Conservation (phyloP, 108 stramenopile genomes). For the Aureococcus anophagefferens region DNA sequence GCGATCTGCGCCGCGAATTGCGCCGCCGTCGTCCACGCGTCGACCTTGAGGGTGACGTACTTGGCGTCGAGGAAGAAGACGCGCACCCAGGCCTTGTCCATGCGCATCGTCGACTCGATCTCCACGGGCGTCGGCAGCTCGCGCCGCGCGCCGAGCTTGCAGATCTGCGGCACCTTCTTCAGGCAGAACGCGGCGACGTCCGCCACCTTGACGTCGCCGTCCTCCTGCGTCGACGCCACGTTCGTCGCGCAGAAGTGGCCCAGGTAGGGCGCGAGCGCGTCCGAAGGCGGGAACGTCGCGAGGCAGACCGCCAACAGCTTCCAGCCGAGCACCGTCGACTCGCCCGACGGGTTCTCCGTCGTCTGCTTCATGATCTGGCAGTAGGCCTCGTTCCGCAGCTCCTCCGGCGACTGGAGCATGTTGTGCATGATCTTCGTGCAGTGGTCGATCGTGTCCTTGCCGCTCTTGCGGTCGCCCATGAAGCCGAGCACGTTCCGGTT, state of each 20-base stretch:
- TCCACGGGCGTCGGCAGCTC: conserved; percentile 30
- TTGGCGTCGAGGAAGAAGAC: conserved; percentile 26
- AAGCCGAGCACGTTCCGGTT: conserved; percentile 30
- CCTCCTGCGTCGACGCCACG: neutral
- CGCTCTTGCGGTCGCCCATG: conserved; percentile 29
- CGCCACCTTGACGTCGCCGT: conserved; percentile 5
- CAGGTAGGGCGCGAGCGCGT: conserved; percentile 11
- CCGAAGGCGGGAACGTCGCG: conserved; percentile 17
- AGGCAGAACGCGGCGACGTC: conserved; percentile 20
- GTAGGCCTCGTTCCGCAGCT: conserved; percentile 35
- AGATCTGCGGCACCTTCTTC: conserved; percentile 5
- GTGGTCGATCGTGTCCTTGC: conserved; percentile 20
- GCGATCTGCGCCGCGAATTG: conserved; percentile 11
- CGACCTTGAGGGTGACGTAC: conserved; percentile 11
- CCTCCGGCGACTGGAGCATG: conserved; percentile 16
- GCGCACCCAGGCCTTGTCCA: conserved; percentile 10
- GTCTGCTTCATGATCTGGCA: conserved; percentile 40
- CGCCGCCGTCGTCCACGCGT: conserved; percentile 22
- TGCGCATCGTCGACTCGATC: conserved; percentile 9
- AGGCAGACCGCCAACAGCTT: conserved; percentile 21
- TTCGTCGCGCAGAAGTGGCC: conserved; percentile 4
- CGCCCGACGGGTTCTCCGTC: conserved; percentile 19
- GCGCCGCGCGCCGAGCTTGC: conserved; percentile 18
- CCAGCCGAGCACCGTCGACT: conserved; percentile 24
- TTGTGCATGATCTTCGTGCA: conserved; percentile 19